Base-by-base conservation (phyloP, 495 filamentous ascomycete species). In the Aspergillus sclerotiicarbonarius region DNA sequence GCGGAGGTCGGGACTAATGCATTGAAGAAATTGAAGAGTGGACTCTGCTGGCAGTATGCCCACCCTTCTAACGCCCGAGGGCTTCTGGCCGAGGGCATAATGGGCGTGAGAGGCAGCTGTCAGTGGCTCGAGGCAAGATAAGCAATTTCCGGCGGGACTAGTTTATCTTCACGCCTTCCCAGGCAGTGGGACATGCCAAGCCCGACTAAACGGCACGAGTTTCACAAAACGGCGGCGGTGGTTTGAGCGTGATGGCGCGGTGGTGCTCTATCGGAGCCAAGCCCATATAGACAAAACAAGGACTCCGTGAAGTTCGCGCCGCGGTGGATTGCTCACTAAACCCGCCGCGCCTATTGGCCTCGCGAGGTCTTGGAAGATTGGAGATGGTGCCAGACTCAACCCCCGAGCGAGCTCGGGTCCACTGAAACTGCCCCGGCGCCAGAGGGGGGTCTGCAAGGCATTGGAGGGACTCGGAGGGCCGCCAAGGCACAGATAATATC, bases 311-410 rank as follows among this genome's bases (percentile, higher is more conserved):
- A 50, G 51, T 51, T 55, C 37, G 31, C 35, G 30, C 51, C n/a
- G 29, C n/a, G 33, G 58, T 54, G 58, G 58, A 47, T 46, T 54
- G 58, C 50, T 60, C 58, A 60, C 51, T 55, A 60, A 60, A 60
- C 51, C 51, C n/a, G 15, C 30, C 13, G 8, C 9, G 18, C 20
- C 39, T 20, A 60, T 60, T 60, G 57, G 57, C 32, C 49, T 45
- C 30, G 3, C 18, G 39, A 30, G 3, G 39, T n/a, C 21, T 54
- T 10, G 44, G 44, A 46, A 20, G 44, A 46, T 20, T 46, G 25
- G 25, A 20, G 44, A 51, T 20, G 46, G 20, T 49, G 20, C n/a
- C 46, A 35, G 33, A 35, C 2, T 35, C 33, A 13, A 13, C 13
- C 33, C 33, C 33, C 8, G 9, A 35, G 33, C 33, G 3, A 41